Conservation (phyloP, 2,329 filamentous ascomycete genomes). For the Aspergillus terreus region DNA sequence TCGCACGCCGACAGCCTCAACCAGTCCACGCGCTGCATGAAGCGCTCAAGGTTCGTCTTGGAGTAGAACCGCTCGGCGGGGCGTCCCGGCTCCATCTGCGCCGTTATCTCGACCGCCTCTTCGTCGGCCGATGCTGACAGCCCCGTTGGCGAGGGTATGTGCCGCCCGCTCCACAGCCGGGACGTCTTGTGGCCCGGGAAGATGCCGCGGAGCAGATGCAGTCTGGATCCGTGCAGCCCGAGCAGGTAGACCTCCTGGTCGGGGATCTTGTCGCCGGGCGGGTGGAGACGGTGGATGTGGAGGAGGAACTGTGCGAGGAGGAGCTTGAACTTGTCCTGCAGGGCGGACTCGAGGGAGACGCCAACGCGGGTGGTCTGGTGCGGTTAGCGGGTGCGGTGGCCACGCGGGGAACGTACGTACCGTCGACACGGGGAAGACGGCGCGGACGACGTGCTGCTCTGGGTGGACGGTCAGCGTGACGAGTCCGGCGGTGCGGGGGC, state of each 20-base stretch:
- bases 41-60: slow-evolving; percentile 12
- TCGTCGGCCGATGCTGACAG: background rate
- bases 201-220: slow-evolving; percentile 26
- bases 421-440: slow-evolving; percentile 19
- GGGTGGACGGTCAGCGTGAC: slow-evolving; percentile 18
- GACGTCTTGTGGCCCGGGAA: slow-evolving; percentile 27
- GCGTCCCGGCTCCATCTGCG: background rate
- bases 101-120: background rate
- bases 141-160: slow-evolving; percentile 5
- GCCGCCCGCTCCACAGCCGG: slow-evolving; percentile 18
- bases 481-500: slow-evolving; percentile 16
- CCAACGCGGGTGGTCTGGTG: slow-evolving; percentile 14
- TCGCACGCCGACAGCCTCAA: slow-evolving; percentile 11
- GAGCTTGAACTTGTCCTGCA: slow-evolving; percentile 23
- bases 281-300: slow-evolving; percentile 14
- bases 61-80: slow-evolving; percentile 14
- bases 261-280: slow-evolving; percentile 22
- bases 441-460: background rate
- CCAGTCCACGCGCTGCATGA: slow-evolving; percentile 16
- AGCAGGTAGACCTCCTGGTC: slow-evolving; percentile 29
- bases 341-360: slow-evolving; percentile 11
- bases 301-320: slow-evolving; percentile 23
- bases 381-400: background rate
- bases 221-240: slow-evolving; percentile 23
- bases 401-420: slow-evolving; percentile 8